Evolutionary conservation across 306 rosid genomes (phyloP), one percentile per base, ranked within the genome.

Genomic region (Malus asiatica): DNA sequence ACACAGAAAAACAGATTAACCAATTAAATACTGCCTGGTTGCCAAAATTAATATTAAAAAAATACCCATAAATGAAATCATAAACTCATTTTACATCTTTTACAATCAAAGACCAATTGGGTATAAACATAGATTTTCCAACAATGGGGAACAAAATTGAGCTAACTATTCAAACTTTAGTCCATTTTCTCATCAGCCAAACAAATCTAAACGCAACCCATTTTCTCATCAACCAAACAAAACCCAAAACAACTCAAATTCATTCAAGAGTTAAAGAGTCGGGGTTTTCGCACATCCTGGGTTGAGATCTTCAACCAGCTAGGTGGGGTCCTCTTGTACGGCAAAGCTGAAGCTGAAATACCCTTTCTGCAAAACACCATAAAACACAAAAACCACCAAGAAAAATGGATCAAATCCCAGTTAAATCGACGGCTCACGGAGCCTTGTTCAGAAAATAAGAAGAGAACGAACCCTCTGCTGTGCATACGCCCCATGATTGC

Each of bases 401-500:
- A 20, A 55, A 55, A 19, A 16, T 0, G 61, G n/a, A 19, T 55
- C 25, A 15, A 20, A 20, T 0, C 20, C n/a, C 61, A 55, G n/a
- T 16, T 8, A 55, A 20, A 16, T 55, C n/a, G 10, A 68, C 29
- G 15, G 32, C 29, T 44, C 22, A 29, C 20, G 68, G 73, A 66
- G 66, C 52, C 19, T 30, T 51, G 55, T 51, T 51, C 7, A 51
- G 18, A 14, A 12, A 14, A 14, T 51, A 51, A 51, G 55, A 51
- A 20, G 61, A 38, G 15, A 3, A 82, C 90, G 66, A 80, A 93
- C 97, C 98, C 98, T 69, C 87, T 65, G 79, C 96, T 89, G 83
- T 92, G 97, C 97, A 91, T 91, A 33, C 97, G 87, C 33, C 97
- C 97, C 97, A 91, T 91, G 81, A 74, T 82, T 82, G 61, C 77